Base-by-base conservation (phyloP, 345 rosid species). In the Hirschfeldia incana region DNA sequence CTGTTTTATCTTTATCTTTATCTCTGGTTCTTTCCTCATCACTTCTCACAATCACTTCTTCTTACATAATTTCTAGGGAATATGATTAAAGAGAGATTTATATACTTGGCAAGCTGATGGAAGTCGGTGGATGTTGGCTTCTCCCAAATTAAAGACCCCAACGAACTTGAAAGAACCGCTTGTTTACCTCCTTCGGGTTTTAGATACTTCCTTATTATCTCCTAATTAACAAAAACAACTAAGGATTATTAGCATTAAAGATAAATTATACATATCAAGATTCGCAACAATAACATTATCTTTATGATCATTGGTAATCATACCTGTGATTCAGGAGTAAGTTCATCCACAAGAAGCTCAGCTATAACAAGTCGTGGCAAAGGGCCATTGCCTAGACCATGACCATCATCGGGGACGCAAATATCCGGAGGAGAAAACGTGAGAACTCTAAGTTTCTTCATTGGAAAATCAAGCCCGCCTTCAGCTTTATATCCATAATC, bases 131-230 rank as follows among this genome's bases (percentile, higher is more conserved):
- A 81, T 57, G 76, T 82, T 12, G 97, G 98, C 78, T 86, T 89
- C 80, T 82, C 88, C 98, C 97, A 92, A 8, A 94, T 88, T 69
- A 94, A 78, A 61, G 91, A 84, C 72, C 97, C 97, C 70, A 89
- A 72, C 60, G 91, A 77, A 87, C 97, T 90, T 51, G 97, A 90
- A 82, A 90, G 90, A 85, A 89, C 78, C 1, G 93, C 89, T 75
- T 90, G 83, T 55, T 87, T 87, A 80, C 86, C 86, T 69, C 83
- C 78, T 59, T 89, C 84, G 9, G 82, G 83, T 57, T 81, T 83
- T 16, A 86, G 74, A 78, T 92, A 92, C 69, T 87, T 90, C 53
- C 69, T 83, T 39, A 92, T 86, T 72, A 92, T 89, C 83, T 85
- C 97, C 97, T 94, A 85, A 61, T 28, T 61, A 61, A 5, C 8